A percentile compares a stretch with the other conserved stretches of the same genome.
These are phyloP conservation scores for Pseudozyma hubeiensis DNA, from an alignment of 1,284 basidiomycete species.

Conservation along the genomic window DNA sequence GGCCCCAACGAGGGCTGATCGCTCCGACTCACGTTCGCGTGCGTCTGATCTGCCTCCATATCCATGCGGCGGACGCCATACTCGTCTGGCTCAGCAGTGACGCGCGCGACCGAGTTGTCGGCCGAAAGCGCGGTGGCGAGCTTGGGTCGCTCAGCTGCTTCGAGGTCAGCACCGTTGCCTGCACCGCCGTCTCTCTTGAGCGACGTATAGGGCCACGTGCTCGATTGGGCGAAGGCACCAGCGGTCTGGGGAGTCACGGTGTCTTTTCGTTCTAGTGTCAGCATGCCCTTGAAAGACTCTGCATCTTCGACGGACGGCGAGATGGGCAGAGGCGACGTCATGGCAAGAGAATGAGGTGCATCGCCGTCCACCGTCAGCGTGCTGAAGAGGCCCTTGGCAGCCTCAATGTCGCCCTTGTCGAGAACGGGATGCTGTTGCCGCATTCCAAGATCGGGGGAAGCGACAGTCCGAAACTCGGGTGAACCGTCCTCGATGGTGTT, in stretches of 20 bases:
- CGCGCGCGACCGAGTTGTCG: slow-evolving; percentile 4
- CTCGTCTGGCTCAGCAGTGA: slow-evolving; percentile 40
- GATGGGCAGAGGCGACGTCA: slow-evolving; percentile 45
- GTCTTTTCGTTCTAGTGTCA: slow-evolving; percentile 24
- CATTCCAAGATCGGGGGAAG: slow-evolving; percentile 1
- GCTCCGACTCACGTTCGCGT: slow-evolving; percentile 22
- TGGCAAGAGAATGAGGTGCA: slow-evolving; percentile 5
- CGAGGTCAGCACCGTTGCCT: slow-evolving; percentile 2
- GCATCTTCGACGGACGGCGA: slow-evolving; percentile 28
- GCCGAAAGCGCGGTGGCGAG: slow-evolving; percentile 18
- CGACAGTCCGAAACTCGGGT: neutral
- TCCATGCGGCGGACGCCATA: slow-evolving; percentile 46
- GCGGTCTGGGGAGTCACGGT: slow-evolving; percentile 35
- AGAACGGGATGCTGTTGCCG: slow-evolving; percentile 21
- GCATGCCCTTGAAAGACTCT: neutral
- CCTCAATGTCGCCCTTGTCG: slow-evolving; percentile 34
- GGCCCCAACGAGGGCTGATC: slow-evolving; percentile 42
- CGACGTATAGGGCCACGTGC: slow-evolving; percentile 45
- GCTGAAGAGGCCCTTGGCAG: slow-evolving; percentile 20
- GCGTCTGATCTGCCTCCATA: slow-evolving; percentile 38
- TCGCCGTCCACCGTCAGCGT: slow-evolving; percentile 16
- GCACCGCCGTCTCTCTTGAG: neutral
- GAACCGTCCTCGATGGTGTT: slow-evolving; percentile 4
- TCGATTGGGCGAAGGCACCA: slow-evolving; percentile 32
- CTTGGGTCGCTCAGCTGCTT: slow-evolving; percentile 16